phyloP scores from a whole-genome alignment of 345 rosid genomes.

The Syzygium aromaticum region DNA sequence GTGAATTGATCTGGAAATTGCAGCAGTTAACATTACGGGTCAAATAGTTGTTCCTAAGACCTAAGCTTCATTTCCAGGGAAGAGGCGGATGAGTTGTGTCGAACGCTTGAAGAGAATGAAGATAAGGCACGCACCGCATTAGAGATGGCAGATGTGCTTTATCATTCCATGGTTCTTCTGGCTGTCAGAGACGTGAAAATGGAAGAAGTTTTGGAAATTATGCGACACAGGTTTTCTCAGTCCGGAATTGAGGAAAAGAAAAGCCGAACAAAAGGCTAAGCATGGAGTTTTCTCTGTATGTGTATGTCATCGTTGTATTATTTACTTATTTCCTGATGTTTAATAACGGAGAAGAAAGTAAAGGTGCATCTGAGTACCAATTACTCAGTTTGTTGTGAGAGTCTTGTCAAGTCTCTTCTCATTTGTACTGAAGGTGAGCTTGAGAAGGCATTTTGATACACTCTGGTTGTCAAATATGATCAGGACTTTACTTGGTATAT shows the following conservation, averaged over 20 bases:
- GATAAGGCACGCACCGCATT: conserved; percentile 45
- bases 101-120: conserved; percentile 68
- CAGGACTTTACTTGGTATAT: background rate
- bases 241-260: conserved; percentile 78
- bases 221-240: conserved; percentile 46
- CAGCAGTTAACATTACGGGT: background rate
- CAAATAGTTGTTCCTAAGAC: background rate
- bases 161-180: conserved; percentile 72
- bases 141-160: conserved; percentile 78
- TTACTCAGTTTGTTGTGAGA: background rate
- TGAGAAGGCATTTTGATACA: background rate
- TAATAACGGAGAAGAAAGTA: background rate
- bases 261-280: conserved; percentile 3
- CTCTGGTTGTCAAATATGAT: background rate
- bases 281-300: background rate
- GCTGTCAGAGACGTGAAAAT: conserved; percentile 38
- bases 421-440: background rate
- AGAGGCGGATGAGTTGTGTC: conserved; percentile 80
- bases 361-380: background rate
- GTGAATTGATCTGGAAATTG: background rate
- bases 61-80: conserved; percentile 31
- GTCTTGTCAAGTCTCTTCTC: background rate
- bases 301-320: background rate
- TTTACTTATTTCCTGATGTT: background rate
- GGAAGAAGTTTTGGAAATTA: conserved; percentile 56